Base-by-base conservation (phyloP, 352 stramenopile genomes). In the Pythium aphanidermatum region DNA sequence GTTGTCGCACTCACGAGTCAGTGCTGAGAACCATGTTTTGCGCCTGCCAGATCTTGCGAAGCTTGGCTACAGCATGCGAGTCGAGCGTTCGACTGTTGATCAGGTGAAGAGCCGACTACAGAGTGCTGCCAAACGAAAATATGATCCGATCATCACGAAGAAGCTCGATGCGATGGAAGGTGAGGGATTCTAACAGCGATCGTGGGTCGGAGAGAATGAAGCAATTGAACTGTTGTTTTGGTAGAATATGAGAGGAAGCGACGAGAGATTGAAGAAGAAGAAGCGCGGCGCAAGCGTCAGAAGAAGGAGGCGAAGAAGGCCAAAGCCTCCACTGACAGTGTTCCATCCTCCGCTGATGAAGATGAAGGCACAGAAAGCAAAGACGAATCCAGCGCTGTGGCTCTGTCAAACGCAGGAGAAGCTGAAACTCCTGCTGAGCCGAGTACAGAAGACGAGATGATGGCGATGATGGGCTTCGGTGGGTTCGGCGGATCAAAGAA, bases 381-480 rank as follows among this genome's bases (percentile, higher is more conserved):
- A 6, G 20, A 13, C 9, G 17, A 43, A 2, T 9, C 32, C 8
- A 23, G 12, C 21, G 12, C 16, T 13, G 35, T 20, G 2, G 24
- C 21, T 5, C 20, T 27, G 49, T 31, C 49, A 27, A 44, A 56
- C 4, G 43, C 61, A 21, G 36, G 51, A 5, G 35, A 37, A 21
- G 31, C 9, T 7, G 23, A 30, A 4, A 33, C 34, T 41, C 10
- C 27, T 27, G 34, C 7, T 8, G 35, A 33, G 13, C 39, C 44
- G 17, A 28, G 23, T 5, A 43, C 45, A 5, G 82, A 95, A 21
- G 75, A 76, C 5, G 81, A 77, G 26, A 95, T 96, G 83, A 92
- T 91, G 77, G 81, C 84, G 16, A 85, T 96, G 75, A 96, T 96
- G 87, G 86, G 86, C 24, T 96, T 96, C 44, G 70, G 68, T 1